Conservation (phyloP, 306 rosid species). For the Citrullus mucosospermus region DNA sequence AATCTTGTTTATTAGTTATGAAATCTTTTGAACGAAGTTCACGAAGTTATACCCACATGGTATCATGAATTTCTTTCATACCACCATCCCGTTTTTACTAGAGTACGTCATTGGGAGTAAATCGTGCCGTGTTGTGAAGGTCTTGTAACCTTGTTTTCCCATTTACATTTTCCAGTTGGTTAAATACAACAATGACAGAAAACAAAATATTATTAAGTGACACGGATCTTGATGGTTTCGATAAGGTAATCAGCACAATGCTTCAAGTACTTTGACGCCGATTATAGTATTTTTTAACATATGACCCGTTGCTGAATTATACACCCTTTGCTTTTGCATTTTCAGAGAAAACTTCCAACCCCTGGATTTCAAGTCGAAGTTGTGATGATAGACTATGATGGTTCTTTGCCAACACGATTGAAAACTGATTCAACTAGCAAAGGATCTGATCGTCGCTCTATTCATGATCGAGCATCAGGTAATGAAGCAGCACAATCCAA, state of each 20-base stretch:
- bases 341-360: constrained; percentile 76
- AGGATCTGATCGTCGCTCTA: constrained; percentile 30
- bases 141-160: constrained; percentile 9
- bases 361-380: constrained; percentile 83
- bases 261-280: neutral
- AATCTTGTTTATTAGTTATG: neutral
- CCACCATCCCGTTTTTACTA: too few species aligned
- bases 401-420: constrained; percentile 28
- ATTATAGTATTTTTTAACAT: neutral
- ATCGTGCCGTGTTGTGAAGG: neutral
- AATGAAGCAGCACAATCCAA: constrained; percentile 22
- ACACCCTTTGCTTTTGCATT: neutral
- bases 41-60: too few species aligned
- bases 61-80: too few species aligned
- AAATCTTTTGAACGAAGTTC: neutral
- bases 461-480: constrained; percentile 14
- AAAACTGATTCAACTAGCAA: constrained; percentile 29
- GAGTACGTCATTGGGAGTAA: neutral
- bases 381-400: constrained; percentile 71
- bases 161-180: constrained; percentile 50
- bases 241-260: constrained; percentile 40
- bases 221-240: constrained; percentile 78
- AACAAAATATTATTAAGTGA: constrained; percentile 39
- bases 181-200: constrained; percentile 69
- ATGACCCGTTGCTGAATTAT: neutral